Evolutionary conservation across 140 eudicot species (phyloP), one percentile per base, ranked within the genome.

Genomic region (Senecio squalidus): DNA sequence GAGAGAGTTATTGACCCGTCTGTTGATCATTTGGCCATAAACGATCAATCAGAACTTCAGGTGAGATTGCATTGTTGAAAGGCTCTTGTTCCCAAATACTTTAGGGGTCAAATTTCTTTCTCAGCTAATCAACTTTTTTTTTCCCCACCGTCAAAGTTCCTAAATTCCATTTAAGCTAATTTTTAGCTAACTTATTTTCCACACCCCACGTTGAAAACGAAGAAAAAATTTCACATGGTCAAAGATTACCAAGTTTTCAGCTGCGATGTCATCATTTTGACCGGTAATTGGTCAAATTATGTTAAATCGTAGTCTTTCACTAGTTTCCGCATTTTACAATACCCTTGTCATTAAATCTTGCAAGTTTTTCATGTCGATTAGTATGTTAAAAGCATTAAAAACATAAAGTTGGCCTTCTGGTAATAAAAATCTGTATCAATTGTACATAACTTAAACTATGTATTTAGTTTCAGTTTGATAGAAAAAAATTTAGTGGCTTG

Each of bases 11-110:
- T 91, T 39, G 96, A 91, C 52, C 85, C 84, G 21, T 56, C 98
- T 26, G 86, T 86, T 57, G 98, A 91, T 76, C 98, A 91, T 81
- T 78, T 91, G 67, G 98, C 72, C 53, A 72, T 91, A 71, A 62
- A 69, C 20, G 86, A 84, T 60, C 82, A 69, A 53, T 82, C 97
- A 9, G 98, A 91, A 36, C 82, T 91, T 49, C 98, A 86, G 96
- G 96, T 91, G 51, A 67, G 54, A 30, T 44, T 66, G 39, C 28
- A 16, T 60, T 53, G 36, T 43, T 52, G 23, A 31, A 57, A 48
- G 21, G 9, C 14, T 28, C 9, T 14, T 14, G 14, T 31, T 14
- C 8, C 26, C 39, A 15, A 50, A 2, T 47, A 10, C n/a, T 26
- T 34, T 34, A 36, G 43, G 43, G 24, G 15, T 53, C 59, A 29